phyloP scores from a whole-genome alignment of 2,329 filamentous ascomycete species.

The Neoscytalidium dimidiatum region DNA sequence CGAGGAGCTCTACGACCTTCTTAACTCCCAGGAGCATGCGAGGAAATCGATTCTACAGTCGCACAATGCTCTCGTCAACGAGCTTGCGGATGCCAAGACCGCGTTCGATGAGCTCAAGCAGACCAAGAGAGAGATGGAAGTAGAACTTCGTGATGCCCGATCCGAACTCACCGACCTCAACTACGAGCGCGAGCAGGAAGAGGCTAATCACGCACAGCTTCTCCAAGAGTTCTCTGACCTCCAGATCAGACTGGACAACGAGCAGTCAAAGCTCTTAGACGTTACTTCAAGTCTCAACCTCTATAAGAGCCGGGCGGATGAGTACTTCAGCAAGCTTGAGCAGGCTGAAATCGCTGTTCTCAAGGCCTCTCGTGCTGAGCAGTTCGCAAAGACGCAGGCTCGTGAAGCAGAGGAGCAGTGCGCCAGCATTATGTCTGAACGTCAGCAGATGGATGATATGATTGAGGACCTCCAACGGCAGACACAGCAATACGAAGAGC shows the following conservation, averaged over 20 bases:
- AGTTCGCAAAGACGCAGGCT: slow-evolving; percentile 88
- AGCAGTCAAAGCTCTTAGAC: slow-evolving; percentile 81
- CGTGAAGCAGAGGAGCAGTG: slow-evolving; percentile 90
- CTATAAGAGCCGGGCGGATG: slow-evolving; percentile 90
- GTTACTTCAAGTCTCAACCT: slow-evolving; percentile 79
- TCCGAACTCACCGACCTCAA: slow-evolving; percentile 83
- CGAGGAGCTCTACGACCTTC: slow-evolving; percentile 87
- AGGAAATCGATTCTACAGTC: slow-evolving; percentile 77
- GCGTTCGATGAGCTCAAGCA: slow-evolving; percentile 87
- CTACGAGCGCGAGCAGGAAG: slow-evolving; percentile 79
- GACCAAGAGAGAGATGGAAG: slow-evolving; percentile 74
- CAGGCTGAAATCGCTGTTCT: slow-evolving; percentile 95
- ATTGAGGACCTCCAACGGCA: slow-evolving; percentile 90
- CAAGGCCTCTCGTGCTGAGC: slow-evolving; percentile 87
- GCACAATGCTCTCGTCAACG: slow-evolving; percentile 82
- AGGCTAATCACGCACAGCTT: slow-evolving; percentile 82
- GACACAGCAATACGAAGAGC: slow-evolving; percentile 86
- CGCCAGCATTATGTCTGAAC: slow-evolving; percentile 85
- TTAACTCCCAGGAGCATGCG: slow-evolving; percentile 91
- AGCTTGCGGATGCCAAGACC: slow-evolving; percentile 82
- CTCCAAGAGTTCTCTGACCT: slow-evolving; percentile 91
- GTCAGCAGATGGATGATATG: slow-evolving; percentile 82
- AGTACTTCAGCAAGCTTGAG: slow-evolving; percentile 96
- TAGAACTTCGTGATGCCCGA: slow-evolving; percentile 80
- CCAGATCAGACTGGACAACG: slow-evolving; percentile 88